Evolutionary conservation across 768 basidiomycete species (phyloP).

Genomic region (Punctularia strigosozonata): DNA sequence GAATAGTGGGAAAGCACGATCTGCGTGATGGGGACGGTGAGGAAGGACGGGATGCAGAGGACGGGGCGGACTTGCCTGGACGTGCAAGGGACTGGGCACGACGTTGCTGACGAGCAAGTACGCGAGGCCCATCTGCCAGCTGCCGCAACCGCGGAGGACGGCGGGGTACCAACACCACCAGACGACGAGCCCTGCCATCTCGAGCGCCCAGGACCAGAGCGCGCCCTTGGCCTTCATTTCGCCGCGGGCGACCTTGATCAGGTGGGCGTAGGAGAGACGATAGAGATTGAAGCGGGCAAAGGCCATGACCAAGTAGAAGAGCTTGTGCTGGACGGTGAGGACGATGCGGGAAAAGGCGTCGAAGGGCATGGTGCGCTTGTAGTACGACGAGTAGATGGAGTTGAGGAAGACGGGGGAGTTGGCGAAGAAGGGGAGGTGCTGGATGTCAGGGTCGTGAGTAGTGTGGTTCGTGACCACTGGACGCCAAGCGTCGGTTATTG

Average conservation of each 20-base stretch:
- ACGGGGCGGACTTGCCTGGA: conserved; percentile 52
- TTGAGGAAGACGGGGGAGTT: conserved; percentile 81
- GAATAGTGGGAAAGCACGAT: conserved; percentile 98
- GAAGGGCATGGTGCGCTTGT: conserved; percentile 76
- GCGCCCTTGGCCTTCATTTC: conserved; percentile 54
- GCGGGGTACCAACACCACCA: conserved; percentile 86
- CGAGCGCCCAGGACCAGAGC: conserved; percentile 68
- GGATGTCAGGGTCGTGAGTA: conserved; percentile 83
- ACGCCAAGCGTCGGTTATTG: conserved; percentile 1
- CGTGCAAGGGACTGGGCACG: conserved; percentile 82
- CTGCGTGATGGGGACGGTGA: conserved; percentile 20
- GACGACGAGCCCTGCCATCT: conserved; percentile 62
- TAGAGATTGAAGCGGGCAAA: conserved; percentile 96
- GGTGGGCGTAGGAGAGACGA: conserved; percentile 69
- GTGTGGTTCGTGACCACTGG: conserved; percentile 96
- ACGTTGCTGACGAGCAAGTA: conserved; percentile 82
- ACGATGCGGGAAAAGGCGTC: conserved; percentile 56
- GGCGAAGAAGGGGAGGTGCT: conserved; percentile 89
- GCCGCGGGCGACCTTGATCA: conserved; percentile 55
- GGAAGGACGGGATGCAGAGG: conserved; percentile 1
- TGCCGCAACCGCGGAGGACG: conserved; percentile 59
- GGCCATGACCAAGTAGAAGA: conserved; percentile 86
- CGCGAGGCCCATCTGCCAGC: conserved; percentile 53
- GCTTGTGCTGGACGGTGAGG: conserved; percentile 74
- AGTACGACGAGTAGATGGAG: conserved; percentile 88